A percentile compares a stretch with the other conserved stretches of the same genome.
Evolutionary conservation across 768 basidiomycete genomes (phyloP).

Genomic region (Rhizopogon vinicolor): DNA sequence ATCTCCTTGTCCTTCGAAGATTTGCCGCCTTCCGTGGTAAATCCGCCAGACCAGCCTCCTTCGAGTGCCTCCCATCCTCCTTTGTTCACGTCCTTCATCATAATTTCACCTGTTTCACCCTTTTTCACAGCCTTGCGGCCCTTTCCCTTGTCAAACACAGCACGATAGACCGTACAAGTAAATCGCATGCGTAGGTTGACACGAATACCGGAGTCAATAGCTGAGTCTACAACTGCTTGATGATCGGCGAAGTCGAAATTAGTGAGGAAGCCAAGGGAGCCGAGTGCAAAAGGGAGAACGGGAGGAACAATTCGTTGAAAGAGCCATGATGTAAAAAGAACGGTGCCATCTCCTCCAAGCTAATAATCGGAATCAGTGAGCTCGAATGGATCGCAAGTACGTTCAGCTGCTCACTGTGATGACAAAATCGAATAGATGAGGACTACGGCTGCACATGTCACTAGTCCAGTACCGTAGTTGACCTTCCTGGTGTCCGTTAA

Average conservation of each 20-base stretch:
- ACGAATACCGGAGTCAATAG: conserved; percentile 88
- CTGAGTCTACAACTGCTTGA: conserved; percentile 78
- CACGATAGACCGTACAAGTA: conserved; percentile 97
- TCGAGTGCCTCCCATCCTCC: conserved; percentile 97
- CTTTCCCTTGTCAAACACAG: conserved; percentile 69
- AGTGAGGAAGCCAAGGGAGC: conserved; percentile 95
- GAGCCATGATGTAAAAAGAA: conserved; percentile 98
- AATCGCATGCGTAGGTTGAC: conserved; percentile 99
- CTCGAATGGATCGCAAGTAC: not conserved
- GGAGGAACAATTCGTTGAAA: conserved; percentile 99
- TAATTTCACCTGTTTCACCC: conserved; percentile 91
- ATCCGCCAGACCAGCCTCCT: conserved; percentile 55
- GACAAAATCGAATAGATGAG: conserved; percentile 97
- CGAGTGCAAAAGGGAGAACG: conserved; percentile 93
- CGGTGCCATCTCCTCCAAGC: conserved; percentile 98
- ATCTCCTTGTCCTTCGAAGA: conserved; percentile 88
- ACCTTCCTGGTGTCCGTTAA: conserved; percentile 57
- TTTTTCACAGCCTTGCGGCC: conserved; percentile 84
- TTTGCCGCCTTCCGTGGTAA: conserved; percentile 39
- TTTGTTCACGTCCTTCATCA: conserved; percentile 90
- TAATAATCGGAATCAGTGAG: conserved; percentile 27
- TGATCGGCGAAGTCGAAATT: conserved; percentile 94
- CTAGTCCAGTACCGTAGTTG: conserved; percentile 97
- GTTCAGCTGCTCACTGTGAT: conserved; percentile 68
- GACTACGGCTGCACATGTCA: conserved; percentile 87